These are phyloP conservation scores for Exophiala phaeomuriformis DNA, from an alignment of 2,329 filamentous ascomycete species.

Conservation along the genomic window DNA sequence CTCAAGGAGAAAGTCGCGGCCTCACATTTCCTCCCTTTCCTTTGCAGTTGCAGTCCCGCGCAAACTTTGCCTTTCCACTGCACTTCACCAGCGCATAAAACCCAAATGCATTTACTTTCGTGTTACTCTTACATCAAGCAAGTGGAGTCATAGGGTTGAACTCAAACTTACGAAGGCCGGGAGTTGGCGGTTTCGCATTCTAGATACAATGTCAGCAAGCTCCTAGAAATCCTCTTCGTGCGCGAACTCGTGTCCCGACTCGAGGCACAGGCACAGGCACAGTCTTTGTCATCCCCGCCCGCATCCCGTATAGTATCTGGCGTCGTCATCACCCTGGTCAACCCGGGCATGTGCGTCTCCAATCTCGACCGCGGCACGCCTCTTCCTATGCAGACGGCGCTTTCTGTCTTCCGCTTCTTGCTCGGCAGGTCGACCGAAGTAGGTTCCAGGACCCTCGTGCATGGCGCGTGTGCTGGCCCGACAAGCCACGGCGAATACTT, in stretches of 20 bases:
- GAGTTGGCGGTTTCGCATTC: neutral
- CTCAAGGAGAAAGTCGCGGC: too few relatives aligned
- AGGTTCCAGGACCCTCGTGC: slow-evolving; percentile 24
- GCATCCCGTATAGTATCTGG: neutral
- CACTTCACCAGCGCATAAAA: too few relatives aligned
- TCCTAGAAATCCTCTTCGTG: slow-evolving; percentile 24
- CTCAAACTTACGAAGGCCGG: too few relatives aligned
- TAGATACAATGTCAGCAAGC: slow-evolving; percentile 23
- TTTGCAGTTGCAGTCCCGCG: too few relatives aligned
- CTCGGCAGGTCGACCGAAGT: slow-evolving; percentile 23
- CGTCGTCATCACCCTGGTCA: slow-evolving; percentile 25
- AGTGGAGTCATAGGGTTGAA: too few relatives aligned
- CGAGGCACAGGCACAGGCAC: neutral
- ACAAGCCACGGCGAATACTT: slow-evolving; percentile 16
- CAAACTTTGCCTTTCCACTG: too few relatives aligned
- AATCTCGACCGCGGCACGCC: slow-evolving; percentile 11
- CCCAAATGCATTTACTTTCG: too few relatives aligned
- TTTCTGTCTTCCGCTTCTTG: slow-evolving; percentile 4
- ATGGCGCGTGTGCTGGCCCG: slow-evolving; percentile 14
- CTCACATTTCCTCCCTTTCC: too few relatives aligned
- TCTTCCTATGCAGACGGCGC: neutral
- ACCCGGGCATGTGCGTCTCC: slow-evolving; percentile 26
- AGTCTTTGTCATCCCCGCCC: neutral
- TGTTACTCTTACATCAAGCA: too few relatives aligned
- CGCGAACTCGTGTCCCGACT: slow-evolving; percentile 19